phyloP scores from a whole-genome alignment of 306 rosid genomes.

The Quercus mongolica region DNA sequence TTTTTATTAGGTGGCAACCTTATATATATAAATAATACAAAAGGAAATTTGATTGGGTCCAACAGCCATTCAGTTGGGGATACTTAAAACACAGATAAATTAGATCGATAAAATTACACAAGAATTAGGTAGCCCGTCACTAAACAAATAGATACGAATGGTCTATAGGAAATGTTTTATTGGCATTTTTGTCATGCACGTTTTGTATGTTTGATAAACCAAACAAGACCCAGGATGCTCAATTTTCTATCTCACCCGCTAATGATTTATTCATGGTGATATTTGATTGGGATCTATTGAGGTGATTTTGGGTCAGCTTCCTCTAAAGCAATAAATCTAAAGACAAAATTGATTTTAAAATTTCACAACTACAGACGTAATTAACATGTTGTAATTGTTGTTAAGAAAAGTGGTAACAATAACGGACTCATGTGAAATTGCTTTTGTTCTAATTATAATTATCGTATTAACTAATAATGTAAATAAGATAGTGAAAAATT shows the following conservation, averaged over 20 bases:
- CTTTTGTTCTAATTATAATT: too few species aligned
- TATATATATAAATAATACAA: neutral
- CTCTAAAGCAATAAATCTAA: too few species aligned
- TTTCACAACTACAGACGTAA: too few species aligned
- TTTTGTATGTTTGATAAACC: neutral
- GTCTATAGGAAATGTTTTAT: neutral
- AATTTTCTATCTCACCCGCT: neutral
- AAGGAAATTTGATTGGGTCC: slow-evolving; percentile 34
- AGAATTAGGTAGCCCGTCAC: slow-evolving; percentile 47
- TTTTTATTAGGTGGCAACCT: neutral
- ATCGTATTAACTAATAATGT: too few species aligned
- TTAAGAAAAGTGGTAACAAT: too few species aligned
- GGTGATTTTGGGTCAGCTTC: too few species aligned
- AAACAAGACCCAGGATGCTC: neutral
- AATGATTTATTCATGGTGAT: too few species aligned
- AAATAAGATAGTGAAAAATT: too few species aligned
- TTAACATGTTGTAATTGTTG: too few species aligned
- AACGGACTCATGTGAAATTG: too few species aligned
- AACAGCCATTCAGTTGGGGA: slow-evolving; percentile 54
- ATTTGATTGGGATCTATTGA: too few species aligned
- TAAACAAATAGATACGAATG: slow-evolving; percentile 21
- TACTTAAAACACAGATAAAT: slow-evolving; percentile 12
- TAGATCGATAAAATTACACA: neutral
- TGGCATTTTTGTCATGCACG: neutral
- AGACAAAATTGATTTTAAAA: too few species aligned